Conservation (phyloP, 2,329 filamentous ascomycete genomes). For the Sclerotinia glacialis region DNA sequence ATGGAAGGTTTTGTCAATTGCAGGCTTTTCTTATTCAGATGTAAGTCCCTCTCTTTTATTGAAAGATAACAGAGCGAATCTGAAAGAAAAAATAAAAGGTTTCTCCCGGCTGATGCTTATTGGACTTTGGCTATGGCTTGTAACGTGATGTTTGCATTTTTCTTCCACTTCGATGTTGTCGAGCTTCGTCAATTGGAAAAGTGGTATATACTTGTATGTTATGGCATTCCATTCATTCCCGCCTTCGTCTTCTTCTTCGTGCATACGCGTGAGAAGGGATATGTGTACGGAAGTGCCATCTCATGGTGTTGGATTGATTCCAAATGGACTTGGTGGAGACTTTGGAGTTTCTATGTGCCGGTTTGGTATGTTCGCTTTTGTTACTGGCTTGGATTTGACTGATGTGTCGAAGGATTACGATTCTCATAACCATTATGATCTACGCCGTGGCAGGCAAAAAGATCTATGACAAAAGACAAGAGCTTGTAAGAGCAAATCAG, state of each 20-base stretch:
- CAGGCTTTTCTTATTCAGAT: constrained; percentile 81
- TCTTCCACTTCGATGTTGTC: constrained; percentile 65
- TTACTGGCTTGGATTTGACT: constrained; percentile 40
- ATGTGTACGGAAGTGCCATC: constrained; percentile 70
- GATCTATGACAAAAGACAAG: constrained; percentile 65
- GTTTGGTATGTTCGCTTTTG: constrained; percentile 49
- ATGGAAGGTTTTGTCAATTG: constrained; percentile 54
- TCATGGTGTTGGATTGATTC: constrained; percentile 78
- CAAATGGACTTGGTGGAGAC: constrained; percentile 68
- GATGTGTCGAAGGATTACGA: constrained; percentile 51
- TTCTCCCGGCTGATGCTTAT: constrained; percentile 71
- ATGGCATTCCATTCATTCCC: constrained; percentile 69
- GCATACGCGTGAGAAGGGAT: constrained; percentile 49
- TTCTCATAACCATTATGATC: constrained; percentile 60
- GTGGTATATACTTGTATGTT: constrained; percentile 66
- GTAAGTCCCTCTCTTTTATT: constrained; percentile 47
- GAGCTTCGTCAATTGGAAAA: constrained; percentile 66
- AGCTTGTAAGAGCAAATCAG: constrained; percentile 35
- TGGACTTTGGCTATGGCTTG: constrained; percentile 81
- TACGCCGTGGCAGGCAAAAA: constrained; percentile 64
- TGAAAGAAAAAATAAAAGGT: constrained; percentile 49
- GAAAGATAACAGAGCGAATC: constrained; percentile 9
- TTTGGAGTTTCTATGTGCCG: constrained; percentile 71
- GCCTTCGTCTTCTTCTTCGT: constrained; percentile 67
- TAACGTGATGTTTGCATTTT: constrained; percentile 82